Conservation (phyloP, 1,139 yeast genomes). For the Wickerhamomyces sp. region DNA sequence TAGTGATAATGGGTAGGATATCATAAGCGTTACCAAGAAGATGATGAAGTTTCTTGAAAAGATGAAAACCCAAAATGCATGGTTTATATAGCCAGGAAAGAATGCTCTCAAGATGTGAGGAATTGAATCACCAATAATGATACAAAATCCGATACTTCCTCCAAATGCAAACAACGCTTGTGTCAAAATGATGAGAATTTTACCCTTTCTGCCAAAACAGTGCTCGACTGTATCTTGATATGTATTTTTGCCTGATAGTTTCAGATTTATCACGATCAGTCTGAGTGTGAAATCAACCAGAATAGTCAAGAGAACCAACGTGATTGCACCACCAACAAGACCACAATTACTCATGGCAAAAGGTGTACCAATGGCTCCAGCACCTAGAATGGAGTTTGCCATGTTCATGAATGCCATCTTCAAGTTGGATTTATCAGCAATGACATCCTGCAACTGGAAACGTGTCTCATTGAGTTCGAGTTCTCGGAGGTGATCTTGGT, state of each 20-base stretch:
- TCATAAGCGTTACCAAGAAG: conserved; percentile 58
- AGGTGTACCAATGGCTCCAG: conserved; percentile 94
- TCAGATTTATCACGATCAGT: conserved; percentile 79
- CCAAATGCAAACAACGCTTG: conserved; percentile 93
- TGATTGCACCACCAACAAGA: conserved; percentile 63
- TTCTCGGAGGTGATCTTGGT: conserved; percentile 7
- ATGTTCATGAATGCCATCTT: conserved; percentile 94
- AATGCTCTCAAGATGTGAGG: conserved; percentile 82
- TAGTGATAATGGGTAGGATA: conserved; percentile 81
- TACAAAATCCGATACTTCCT: conserved; percentile 91
- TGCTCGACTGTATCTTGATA: conserved; percentile 83
- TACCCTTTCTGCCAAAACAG: conserved; percentile 76
- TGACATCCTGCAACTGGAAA: conserved; percentile 13
- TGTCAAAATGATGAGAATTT: conserved; percentile 60
- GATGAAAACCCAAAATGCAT: conserved; percentile 44
- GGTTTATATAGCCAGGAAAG: conserved; percentile 44
- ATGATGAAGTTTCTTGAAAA: conserved; percentile 68
- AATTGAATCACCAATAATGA: conserved; percentile 90
- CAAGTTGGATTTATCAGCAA: conserved; percentile 36
- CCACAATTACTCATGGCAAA: conserved; percentile 84
- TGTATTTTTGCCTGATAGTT: conserved; percentile 67
- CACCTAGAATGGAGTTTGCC: conserved; percentile 93
- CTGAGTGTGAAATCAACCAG: conserved; percentile 87
- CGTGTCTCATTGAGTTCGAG: conserved; percentile 15
- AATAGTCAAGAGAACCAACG: conserved; percentile 55